Percentiles rank a stretch among this genome's conserved stretches.
Conservation (phyloP, 768 basidiomycete genomes). For the Hygrophorus pudorinus region DNA sequence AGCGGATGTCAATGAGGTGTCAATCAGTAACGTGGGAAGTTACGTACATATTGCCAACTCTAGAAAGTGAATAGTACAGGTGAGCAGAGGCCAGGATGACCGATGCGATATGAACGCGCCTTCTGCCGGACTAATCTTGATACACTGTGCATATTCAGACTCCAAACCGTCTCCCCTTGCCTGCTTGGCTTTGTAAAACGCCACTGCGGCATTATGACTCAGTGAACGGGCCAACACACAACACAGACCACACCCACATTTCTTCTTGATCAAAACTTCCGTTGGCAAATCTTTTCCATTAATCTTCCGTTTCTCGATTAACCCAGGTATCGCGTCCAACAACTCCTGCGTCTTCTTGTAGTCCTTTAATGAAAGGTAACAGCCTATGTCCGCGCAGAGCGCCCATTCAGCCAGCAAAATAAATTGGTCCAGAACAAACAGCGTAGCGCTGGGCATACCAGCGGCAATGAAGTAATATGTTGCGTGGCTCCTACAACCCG, state of each 20-base stretch:
- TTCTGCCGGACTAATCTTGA: slow-evolving; percentile 63
- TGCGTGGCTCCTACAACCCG: slow-evolving; percentile 53
- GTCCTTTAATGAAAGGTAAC: slow-evolving; percentile 48
- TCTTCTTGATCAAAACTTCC: slow-evolving; percentile 71
- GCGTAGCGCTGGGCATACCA: slow-evolving; percentile 20
- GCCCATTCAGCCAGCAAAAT: background rate
- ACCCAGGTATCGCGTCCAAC: slow-evolving; percentile 49
- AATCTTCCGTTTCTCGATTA: slow-evolving; percentile 51
- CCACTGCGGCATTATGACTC: slow-evolving; percentile 33
- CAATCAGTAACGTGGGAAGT: background rate
- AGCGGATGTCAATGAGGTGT: background rate
- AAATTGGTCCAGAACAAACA: background rate
- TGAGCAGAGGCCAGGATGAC: background rate
- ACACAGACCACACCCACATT: slow-evolving; percentile 32
- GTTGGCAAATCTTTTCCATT: slow-evolving; percentile 64
- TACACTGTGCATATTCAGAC: slow-evolving; percentile 37
- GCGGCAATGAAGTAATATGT: slow-evolving; percentile 74
- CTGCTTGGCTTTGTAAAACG: slow-evolving; percentile 68
- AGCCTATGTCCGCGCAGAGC: slow-evolving; percentile 29
- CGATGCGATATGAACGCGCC: slow-evolving; percentile 27
- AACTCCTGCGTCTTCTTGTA: slow-evolving; percentile 49
- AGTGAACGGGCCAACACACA: background rate
- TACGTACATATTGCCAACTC: slow-evolving; percentile 64
- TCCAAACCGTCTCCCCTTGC: slow-evolving; percentile 41
- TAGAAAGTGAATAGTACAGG: slow-evolving; percentile 12